Base-by-base conservation (phyloP, 2,329 filamentous ascomycete species). In the Metarhizium rileyi region DNA sequence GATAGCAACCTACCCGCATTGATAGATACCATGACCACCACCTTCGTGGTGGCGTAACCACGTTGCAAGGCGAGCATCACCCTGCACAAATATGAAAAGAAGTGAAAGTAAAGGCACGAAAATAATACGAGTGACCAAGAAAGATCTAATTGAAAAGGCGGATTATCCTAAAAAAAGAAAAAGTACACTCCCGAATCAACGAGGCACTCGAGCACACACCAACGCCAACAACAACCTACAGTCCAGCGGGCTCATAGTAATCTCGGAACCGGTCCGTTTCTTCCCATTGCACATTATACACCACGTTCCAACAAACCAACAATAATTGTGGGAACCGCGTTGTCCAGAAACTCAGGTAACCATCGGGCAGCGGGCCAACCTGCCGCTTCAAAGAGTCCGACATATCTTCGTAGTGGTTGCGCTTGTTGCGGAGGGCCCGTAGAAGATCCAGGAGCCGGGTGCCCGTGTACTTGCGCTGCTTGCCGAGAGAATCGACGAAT, bases 341-440 rank as follows among this genome's bases (percentile, higher is more conserved):
- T 0, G 86, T 86, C 87, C 90, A 96, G 61, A 94, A 95, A 10
- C 74, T 75, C 42, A 95, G 70, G 62, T 95, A 96, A 0, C 87
- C 88, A 14, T 89, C 83, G 0, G 89, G 86, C 52, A 91, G 63
- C 8, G 82, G 70, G 0, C 89, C 90, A 0, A 95, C 87, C 27
- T 67, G 64, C 53, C 71, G 72, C 59, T 78, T 91, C 54, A 95
- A 77, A 45, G 81, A 71, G 14, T 90, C 86, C 6, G 87, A 78
- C 87, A 98, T 91, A 65, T 98, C 93, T 61, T 95, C 90, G 64
- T 96, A 98, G 63, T 98, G 93, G 56, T 97, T 95, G 60, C 87
- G 87, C 78, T 98, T 98, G 69, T 98, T 98, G 23, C 93, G 77
- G 50, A 98, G 72, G 1, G 91, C 93, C 2, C 93, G 80, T 20